phyloP scores from a whole-genome alignment of 2,329 filamentous ascomycete species.

The Ophiostoma tasmaniense region DNA sequence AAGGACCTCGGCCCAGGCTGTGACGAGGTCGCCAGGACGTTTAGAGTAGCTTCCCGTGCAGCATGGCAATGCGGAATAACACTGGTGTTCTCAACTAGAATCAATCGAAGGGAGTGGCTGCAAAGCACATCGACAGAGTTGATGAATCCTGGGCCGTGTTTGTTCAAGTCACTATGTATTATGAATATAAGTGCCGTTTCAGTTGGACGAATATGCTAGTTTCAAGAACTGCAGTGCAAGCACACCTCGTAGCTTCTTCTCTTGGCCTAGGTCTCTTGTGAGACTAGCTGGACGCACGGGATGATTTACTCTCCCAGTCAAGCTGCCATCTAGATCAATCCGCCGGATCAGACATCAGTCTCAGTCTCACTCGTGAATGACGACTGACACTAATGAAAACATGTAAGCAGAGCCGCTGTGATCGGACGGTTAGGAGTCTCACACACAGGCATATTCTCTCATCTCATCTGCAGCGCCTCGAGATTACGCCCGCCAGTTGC shows the following conservation, averaged over 20 bases:
- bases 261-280: not conserved
- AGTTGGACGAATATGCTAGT: not conserved
- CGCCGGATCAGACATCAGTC: not conserved
- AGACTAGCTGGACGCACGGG: not conserved
- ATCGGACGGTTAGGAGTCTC: not conserved
- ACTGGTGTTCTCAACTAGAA: not conserved
- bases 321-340: not conserved
- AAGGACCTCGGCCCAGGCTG: not conserved
- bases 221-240: not conserved
- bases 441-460: not conserved
- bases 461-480: not conserved
- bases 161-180: not conserved
- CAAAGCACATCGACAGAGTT: not conserved
- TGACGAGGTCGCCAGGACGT: not conserved
- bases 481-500: not conserved
- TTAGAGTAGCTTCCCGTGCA: not conserved
- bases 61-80: not conserved
- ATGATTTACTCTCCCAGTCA: not conserved
- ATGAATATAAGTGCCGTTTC: not conserved
- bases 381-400: not conserved
- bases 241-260: not conserved
- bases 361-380: not conserved
- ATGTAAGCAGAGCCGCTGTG: not conserved
- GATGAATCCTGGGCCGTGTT: not conserved
- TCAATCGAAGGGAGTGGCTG: not conserved